Base-by-base conservation (phyloP, 2,329 filamentous ascomycete genomes). In the Aspergillus sp. region DNA sequence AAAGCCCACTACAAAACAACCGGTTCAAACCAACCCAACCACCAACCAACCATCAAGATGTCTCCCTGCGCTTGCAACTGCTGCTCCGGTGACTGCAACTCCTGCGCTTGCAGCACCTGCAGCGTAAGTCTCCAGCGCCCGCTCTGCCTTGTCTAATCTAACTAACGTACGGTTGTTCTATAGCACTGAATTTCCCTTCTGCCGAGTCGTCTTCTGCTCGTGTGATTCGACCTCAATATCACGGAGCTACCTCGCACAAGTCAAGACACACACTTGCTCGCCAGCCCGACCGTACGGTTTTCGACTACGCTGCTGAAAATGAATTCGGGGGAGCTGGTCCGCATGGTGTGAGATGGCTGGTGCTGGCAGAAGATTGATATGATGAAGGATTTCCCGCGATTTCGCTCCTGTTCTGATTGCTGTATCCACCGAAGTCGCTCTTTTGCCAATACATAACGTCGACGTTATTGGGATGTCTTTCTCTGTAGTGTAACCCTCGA, bases 11-110 rank as follows among this genome's bases (percentile, higher is more conserved):
- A 11, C 41, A 55, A 30, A 38, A 30, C 47, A 45, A 19, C 22
- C 43, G 31, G 28, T 41, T 45, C 25, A 45, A 61, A n/a, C 19
- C 54, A 54, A 58, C 22, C 41, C 45, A 54, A 22, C 23, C 19
- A 53, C 59, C 38, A 55, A 55, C 47, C 48, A 23, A 61, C 31
- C 30, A 15, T 49, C 60, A 62, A 62, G 1, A 62, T 62, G 60
- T 62, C 60, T 62, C 60, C 60, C 60, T 62, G 60, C 60, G 19
- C 50, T 15, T 62, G 60, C 60, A 62, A 57, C 60, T 62, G 60
- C 60, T 62, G 60, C 55, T 62, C 60, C 28, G 60, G 60, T 22
- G 38, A 58, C 54, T 62, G 60, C 60, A 54, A 45, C 54, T 58
- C 60, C 45, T 62, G 60, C 60, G 54, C 54, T 51, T 62, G 60